phyloP scores from a whole-genome alignment of 208 protist genomes.

The Leishmania martiniquensis region DNA sequence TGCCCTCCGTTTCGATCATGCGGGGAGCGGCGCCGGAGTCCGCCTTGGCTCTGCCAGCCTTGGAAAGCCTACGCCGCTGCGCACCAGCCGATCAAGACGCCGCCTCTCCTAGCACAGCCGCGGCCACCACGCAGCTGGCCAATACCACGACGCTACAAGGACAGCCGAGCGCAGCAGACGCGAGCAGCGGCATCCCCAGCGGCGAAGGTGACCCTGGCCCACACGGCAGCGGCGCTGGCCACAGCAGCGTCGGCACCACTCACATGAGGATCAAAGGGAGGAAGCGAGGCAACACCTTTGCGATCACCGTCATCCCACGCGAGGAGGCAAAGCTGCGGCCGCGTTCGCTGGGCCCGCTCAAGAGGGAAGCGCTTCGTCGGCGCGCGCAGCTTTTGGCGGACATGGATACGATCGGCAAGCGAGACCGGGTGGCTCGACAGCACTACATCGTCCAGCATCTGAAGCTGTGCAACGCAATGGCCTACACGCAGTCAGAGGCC shows the following conservation, averaged over 20 bases:
- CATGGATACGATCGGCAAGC: conserved; percentile 26
- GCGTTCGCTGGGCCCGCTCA: conserved; percentile 11
- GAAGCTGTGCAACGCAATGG: conserved; percentile 21
- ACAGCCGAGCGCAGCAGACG: neutral
- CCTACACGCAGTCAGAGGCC: conserved; percentile 20
- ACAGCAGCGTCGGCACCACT: neutral
- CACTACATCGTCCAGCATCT: conserved; percentile 33
- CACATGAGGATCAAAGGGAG: neutral
- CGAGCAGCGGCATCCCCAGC: neutral
- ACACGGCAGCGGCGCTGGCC: neutral
- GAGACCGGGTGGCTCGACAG: conserved; percentile 27
- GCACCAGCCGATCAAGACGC: neutral
- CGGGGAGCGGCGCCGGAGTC: neutral
- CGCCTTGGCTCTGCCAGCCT: neutral
- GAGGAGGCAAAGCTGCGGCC: conserved; percentile 28
- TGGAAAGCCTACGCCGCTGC: neutral
- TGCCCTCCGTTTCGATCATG: neutral
- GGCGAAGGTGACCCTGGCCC: no score
- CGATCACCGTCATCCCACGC: conserved; percentile 13
- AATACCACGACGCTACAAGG: no score
- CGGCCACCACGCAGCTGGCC: no score
- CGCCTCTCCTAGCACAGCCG: neutral
- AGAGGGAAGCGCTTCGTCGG: conserved; percentile 18
- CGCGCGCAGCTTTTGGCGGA: conserved; percentile 18
- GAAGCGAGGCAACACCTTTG: conserved; percentile 2